Percentiles rank a stretch among this genome's conserved stretches.
Evolutionary conservation across 345 rosid species (phyloP).

Genomic region (thale cress (Arabidopsis thaliana)): TAIR10.1 NC_003074.8:17826001-17826500

Average conservation of each 20-base stretch:
- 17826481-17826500: neutral
- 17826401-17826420: slow-evolving; percentile 95
- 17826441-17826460: slow-evolving; percentile 3
- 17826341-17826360: slow-evolving; percentile 93
- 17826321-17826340: slow-evolving; percentile 96
- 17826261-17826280: slow-evolving; percentile 22
- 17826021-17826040: slow-evolving; percentile 88
- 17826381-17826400: slow-evolving; percentile 90
- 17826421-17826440: slow-evolving; percentile 33
- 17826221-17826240: slow-evolving; percentile 2
- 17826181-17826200: slow-evolving; percentile 8
- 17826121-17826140: slow-evolving; percentile 98
- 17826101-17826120: slow-evolving; percentile 99
- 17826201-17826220: slow-evolving; percentile 11
- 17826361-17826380: slow-evolving; percentile 78
- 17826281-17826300: slow-evolving; percentile 30
- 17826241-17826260: slow-evolving; percentile 22
- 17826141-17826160: slow-evolving; percentile 41
- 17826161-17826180: slow-evolving; percentile 5
- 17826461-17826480: slow-evolving; percentile 26
- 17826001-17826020: slow-evolving; percentile 41
- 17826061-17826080: slow-evolving; percentile 95
- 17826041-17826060: slow-evolving; percentile 96
- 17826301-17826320: slow-evolving; percentile 24
- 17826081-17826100: slow-evolving; percentile 81